phyloP scores from a whole-genome alignment of 768 basidiomycete genomes.

The Flagelloscypha sp. region DNA sequence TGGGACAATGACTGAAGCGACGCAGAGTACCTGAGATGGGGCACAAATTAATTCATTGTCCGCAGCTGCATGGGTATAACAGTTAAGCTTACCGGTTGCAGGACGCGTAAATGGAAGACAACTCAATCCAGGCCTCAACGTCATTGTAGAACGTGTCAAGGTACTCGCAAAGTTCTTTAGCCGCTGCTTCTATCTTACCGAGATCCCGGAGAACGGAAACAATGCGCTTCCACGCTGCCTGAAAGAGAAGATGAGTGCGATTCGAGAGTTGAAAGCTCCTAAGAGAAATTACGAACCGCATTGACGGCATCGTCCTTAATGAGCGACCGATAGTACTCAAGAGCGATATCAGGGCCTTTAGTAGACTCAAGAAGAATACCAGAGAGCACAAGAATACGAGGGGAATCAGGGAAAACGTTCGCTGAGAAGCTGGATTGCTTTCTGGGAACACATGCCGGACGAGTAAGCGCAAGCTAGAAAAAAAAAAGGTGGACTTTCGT shows the following conservation, averaged over 20 bases:
- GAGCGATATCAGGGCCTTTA: conserved; percentile 45
- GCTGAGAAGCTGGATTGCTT: conserved; percentile 26
- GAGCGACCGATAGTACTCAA: conserved; percentile 58
- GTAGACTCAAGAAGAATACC: conserved; percentile 74
- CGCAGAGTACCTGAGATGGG: conserved; percentile 48
- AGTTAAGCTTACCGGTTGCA: conserved; percentile 56
- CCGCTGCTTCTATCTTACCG: conserved; percentile 57
- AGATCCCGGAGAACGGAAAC: conserved; percentile 60
- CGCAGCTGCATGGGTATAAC: not conserved
- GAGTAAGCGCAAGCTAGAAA: conserved; percentile 2
- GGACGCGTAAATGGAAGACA: conserved; percentile 70
- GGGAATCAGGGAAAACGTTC: conserved; percentile 71
- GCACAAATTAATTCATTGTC: not conserved
- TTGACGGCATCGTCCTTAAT: conserved; percentile 62
- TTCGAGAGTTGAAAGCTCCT: not conserved
- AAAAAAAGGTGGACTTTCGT: conserved; percentile 19
- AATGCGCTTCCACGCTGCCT: conserved; percentile 77
- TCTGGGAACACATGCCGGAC: conserved; percentile 13
- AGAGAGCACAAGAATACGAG: conserved; percentile 67
- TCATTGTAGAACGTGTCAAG: conserved; percentile 88
- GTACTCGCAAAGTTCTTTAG: conserved; percentile 61
- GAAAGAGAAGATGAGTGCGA: not conserved
- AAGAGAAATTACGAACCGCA: conserved; percentile 39
- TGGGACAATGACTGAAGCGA: conserved; percentile 76
- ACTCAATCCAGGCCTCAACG: conserved; percentile 80